Evolutionary conservation across 768 basidiomycete species (phyloP).

Genomic region (Kwoniella pini): DNA sequence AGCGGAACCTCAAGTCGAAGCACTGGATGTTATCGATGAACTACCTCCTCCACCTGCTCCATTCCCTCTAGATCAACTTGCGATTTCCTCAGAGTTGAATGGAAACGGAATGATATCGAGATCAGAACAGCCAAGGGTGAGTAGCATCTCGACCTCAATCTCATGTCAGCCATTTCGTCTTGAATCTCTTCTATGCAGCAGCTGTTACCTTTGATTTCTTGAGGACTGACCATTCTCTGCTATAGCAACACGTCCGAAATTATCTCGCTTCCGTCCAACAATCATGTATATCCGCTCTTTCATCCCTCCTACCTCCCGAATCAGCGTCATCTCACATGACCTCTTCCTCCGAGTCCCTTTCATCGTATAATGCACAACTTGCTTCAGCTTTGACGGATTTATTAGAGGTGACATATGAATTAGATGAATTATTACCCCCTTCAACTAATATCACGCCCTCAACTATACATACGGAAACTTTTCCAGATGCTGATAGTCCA

Average conservation of each 20-base stretch:
- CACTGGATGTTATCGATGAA: constrained; percentile 6
- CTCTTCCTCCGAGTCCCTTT: not conserved
- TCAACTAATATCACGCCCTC: constrained; percentile 18
- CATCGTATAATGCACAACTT: constrained; percentile 24
- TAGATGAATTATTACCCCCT: constrained; percentile 28
- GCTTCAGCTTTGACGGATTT: constrained; percentile 33
- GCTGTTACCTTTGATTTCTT: not conserved
- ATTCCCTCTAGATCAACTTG: constrained; percentile 28
- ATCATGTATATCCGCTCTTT: constrained; percentile 28
- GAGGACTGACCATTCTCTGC: not conserved
- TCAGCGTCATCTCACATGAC: not conserved
- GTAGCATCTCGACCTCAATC: too few species aligned
- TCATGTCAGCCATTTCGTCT: too few species aligned
- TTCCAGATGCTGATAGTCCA: not conserved
- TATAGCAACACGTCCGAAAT: constrained; percentile 7
- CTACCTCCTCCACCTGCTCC: constrained; percentile 41
- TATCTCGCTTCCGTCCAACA: constrained; percentile 25
- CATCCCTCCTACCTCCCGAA: constrained; percentile 21
- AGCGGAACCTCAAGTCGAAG: not conserved
- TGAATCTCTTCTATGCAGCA: too few species aligned
- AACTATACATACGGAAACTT: constrained; percentile 3
- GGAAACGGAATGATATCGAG: too few species aligned
- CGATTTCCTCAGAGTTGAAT: not conserved
- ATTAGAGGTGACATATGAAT: constrained; percentile 37
- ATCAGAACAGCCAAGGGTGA: not conserved